Percentiles rank a stretch among this genome's conserved stretches.
Conservation (phyloP, 2,329 filamentous ascomycete genomes). For the Tolypocladium guangdongense region DNA sequence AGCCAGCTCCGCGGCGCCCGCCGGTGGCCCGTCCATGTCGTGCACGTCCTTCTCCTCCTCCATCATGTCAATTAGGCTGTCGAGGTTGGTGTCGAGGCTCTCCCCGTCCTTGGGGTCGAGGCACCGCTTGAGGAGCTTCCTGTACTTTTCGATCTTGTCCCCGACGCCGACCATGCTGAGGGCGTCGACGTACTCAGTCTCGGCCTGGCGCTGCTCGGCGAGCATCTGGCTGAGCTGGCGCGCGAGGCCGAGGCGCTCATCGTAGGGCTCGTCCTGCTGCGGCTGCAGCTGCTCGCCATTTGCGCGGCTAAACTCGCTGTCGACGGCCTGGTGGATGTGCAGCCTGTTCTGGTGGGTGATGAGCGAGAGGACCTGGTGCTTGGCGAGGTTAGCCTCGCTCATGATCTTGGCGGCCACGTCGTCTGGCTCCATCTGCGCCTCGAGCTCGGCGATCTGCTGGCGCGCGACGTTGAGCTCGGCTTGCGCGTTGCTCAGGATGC, state of each 20-base stretch:
- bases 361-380: conserved; percentile 37
- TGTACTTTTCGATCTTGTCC: conserved; percentile 64
- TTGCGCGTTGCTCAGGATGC: conserved; percentile 55
- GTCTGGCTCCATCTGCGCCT: conserved; percentile 43
- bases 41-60: conserved; percentile 46
- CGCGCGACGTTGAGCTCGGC: conserved; percentile 52
- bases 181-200: conserved; percentile 58
- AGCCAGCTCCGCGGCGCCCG: conserved; percentile 15
- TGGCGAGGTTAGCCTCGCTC: conserved; percentile 38
- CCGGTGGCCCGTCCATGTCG: conserved; percentile 18
- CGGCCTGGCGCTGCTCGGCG: conserved; percentile 48
- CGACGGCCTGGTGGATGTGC: conserved; percentile 39
- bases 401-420: conserved; percentile 38
- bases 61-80: conserved; percentile 51
- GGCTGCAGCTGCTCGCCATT: conserved; percentile 31
- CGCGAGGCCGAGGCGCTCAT: conserved; percentile 46
- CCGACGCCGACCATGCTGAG: conserved; percentile 59
- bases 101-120: conserved; percentile 56
- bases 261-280: conserved; percentile 32
- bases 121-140: conserved; percentile 56
- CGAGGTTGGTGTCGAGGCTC: conserved; percentile 54
- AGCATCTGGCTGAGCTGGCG: conserved; percentile 46
- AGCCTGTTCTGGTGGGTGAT: conserved; percentile 42
- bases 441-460: conserved; percentile 48
- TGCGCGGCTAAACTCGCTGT: conserved; percentile 36